Percentiles rank a stretch among this genome's conserved stretches.
Conservation (phyloP, 192 early-diverging fungal genomes). For the Coemansia sp. region DNA sequence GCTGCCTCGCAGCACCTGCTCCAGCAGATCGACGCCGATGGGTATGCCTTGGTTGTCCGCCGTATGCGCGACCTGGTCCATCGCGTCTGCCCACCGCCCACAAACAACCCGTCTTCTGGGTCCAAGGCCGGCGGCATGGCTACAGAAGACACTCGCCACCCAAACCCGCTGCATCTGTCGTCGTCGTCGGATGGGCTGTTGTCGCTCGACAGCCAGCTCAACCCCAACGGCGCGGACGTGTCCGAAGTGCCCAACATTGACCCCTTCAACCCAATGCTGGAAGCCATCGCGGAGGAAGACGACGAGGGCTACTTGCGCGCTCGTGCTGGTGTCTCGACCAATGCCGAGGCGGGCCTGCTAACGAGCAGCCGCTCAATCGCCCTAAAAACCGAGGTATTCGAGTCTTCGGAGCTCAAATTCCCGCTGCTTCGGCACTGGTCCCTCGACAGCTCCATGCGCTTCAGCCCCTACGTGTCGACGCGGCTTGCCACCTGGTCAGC, state of each 20-base stretch:
- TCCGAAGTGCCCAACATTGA: neutral
- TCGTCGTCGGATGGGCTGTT: conserved; percentile 17
- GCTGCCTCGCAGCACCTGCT: conserved; percentile 72
- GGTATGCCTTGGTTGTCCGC: conserved; percentile 60
- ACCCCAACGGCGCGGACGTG: neutral
- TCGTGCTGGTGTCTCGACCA: conserved; percentile 4
- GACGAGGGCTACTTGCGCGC: conserved; percentile 28
- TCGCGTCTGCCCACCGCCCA: conserved; percentile 43
- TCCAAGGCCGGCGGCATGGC: neutral
- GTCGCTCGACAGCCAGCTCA: conserved; percentile 32
- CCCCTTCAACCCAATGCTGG: conserved; percentile 20
- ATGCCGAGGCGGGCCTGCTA: conserved; percentile 25
- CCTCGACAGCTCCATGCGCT: conserved; percentile 79
- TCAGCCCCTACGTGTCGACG: conserved; percentile 80
- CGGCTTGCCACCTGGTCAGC: conserved; percentile 87
- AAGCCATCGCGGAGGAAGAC: conserved; percentile 17
- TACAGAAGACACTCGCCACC: neutral
- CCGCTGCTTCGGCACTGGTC: conserved; percentile 91
- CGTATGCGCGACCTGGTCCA: conserved; percentile 66
- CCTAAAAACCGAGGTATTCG: conserved; percentile 14
- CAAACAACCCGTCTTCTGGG: neutral
- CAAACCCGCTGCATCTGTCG: no score
- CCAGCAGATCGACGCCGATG: conserved; percentile 61
- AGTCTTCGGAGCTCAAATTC: conserved; percentile 74
- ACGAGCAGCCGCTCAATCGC: conserved; percentile 16